Conservation (phyloP, 2,329 filamentous ascomycete species). For the Beauveria varroae region DNA sequence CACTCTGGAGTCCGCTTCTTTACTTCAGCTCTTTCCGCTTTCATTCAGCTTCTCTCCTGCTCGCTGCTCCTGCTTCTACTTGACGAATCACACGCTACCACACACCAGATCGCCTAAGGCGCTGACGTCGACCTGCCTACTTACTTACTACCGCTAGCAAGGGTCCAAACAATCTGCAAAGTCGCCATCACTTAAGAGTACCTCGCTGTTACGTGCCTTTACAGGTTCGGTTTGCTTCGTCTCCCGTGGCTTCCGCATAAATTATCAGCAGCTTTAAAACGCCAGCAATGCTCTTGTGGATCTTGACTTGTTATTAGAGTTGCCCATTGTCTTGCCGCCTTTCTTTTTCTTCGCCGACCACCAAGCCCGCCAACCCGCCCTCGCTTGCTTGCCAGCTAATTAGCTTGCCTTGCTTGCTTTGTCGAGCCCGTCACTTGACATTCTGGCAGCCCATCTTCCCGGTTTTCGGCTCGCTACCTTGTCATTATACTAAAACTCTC, state of each 20-base stretch:
- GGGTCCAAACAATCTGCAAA: too few species aligned
- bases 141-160: too few species aligned
- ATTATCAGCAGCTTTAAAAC: not conserved
- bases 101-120: too few species aligned
- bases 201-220: too few species aligned
- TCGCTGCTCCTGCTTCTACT: too few species aligned
- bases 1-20: not conserved
- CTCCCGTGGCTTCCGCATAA: not conserved
- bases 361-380: not conserved
- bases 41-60: too few species aligned
- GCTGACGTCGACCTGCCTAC: too few species aligned
- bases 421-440: not conserved
- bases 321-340: not conserved
- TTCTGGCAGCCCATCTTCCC: not conserved
- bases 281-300: not conserved
- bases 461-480: slow-evolving; percentile 12
- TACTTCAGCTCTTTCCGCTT: not conserved
- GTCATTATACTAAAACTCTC: not conserved
- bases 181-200: too few species aligned
- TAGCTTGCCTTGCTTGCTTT: not conserved
- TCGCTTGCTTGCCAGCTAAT: not conserved
- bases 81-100: too few species aligned
- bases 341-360: slow-evolving; percentile 1
- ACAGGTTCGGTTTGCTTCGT: not conserved
- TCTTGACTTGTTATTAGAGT: not conserved